Base-by-base conservation (phyloP, 1,284 basidiomycete species). In the Trametes polyzona region DNA sequence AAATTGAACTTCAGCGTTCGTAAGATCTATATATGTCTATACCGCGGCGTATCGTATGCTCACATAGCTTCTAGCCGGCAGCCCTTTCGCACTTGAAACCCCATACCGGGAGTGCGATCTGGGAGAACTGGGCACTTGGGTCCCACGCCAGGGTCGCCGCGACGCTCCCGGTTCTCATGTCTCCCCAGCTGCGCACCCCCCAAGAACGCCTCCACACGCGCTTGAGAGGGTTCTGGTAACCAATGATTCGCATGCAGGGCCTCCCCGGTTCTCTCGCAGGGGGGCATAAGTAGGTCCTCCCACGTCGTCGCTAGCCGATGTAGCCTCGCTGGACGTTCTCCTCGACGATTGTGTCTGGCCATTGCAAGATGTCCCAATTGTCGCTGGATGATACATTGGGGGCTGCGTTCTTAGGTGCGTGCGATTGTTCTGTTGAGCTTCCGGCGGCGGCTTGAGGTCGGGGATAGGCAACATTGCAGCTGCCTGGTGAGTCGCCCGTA, bases 331-430 rank as follows among this genome's bases (percentile, higher is more conserved):
- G 16, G 21, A 17, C 41, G 36, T 41, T 41, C 29, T 24, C 30
- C 40, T 24, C 26, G 36, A 29, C 24, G 24, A 27, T 33, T 14
- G 36, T 27, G 2, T 19, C 26, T 21, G 35, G n/a, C 24, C 35
- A 14, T 14, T 35, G 24, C 35, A n/a, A 14, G 42, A 30, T 44
- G 39, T 17, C 48, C 33, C 37, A 39, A 23, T 19, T 61, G 14
- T 23, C 57, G 19, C 39, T 63, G 29, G 57, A 63, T 42, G 39
- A 63, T 37, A 63, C 61, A 14, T 27, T 65, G 8, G 63, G 63
- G 29, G 63, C 63, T 27, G 61, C 48, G 16, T 65, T 65, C 14
- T 19, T 65, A 37, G 60, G 63, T 63, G 48, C 3, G 49, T 46
- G 7, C 2, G 5, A n/a, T 6, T 3, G 7, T 14, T 3, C 24